These are phyloP conservation scores for Cladosporium cucumerinum DNA, from an alignment of 2,329 filamentous ascomycete species.

Conservation along the genomic window DNA sequence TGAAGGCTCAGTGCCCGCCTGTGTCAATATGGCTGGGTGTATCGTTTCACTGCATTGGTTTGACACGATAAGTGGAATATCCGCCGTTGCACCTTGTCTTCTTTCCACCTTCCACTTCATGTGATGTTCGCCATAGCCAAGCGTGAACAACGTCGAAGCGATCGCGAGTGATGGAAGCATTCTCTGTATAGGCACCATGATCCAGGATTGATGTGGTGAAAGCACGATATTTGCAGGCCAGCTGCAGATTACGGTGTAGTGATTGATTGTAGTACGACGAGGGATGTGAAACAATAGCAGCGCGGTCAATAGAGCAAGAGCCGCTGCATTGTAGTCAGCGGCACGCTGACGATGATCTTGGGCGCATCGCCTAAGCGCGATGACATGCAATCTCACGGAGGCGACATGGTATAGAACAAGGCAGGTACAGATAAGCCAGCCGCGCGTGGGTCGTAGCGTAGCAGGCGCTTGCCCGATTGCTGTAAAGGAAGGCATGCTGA, in stretches of 20 bases:
- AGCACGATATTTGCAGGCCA: not conserved
- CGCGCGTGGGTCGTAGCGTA: not conserved
- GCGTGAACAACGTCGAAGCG: not conserved
- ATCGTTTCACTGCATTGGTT: conserved; percentile 70
- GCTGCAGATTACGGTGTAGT: not conserved
- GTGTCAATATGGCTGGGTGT: conserved; percentile 73
- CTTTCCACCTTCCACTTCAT: conserved; percentile 30
- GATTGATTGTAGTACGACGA: not conserved
- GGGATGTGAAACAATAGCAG: conserved; percentile 1
- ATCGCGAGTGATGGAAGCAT: not conserved
- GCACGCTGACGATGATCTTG: not conserved
- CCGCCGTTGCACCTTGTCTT: conserved; percentile 25
- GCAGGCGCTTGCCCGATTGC: not conserved
- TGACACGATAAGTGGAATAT: conserved; percentile 60
- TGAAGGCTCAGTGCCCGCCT: conserved; percentile 65
- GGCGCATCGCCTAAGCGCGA: conserved; percentile 7
- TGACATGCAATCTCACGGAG: conserved; percentile 1
- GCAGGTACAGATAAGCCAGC: conserved; percentile 3
- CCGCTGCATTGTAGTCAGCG: not conserved
- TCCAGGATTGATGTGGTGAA: not conserved
- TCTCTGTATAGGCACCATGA: not conserved
- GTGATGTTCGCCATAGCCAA: conserved; percentile 26
- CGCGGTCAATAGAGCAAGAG: not conserved
- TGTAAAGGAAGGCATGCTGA: not conserved
- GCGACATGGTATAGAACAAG: conserved; percentile 15